Conservation (phyloP, 2,329 filamentous ascomycete species). For the Paecilomyces formosus region DNA sequence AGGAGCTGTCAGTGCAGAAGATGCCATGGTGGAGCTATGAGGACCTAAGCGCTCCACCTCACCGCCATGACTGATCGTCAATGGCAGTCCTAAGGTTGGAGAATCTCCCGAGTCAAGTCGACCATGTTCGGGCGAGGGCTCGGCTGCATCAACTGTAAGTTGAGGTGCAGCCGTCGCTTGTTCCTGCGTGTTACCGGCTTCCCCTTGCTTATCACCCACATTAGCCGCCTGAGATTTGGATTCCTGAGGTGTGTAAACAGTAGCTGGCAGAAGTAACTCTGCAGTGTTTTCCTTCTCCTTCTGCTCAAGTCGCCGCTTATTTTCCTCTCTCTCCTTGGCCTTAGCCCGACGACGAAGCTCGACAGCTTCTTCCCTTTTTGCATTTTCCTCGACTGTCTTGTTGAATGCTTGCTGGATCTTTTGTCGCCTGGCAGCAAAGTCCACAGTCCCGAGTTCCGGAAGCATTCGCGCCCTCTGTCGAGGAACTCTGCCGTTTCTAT, state of each 20-base stretch:
- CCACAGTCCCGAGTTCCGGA: constrained; percentile 65
- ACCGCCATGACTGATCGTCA: constrained; percentile 1
- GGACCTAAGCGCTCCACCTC: background rate
- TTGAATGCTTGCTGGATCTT: constrained; percentile 80
- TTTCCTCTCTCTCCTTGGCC: constrained; percentile 43
- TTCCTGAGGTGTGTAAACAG: background rate
- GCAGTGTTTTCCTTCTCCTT: constrained; percentile 11
- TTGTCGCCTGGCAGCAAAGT: constrained; percentile 75
- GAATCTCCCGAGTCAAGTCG: constrained; percentile 22
- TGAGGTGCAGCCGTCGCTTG: background rate
- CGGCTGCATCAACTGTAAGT: constrained; percentile 3
- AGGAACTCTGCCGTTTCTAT: constrained; percentile 22
- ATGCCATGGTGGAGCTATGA: constrained; percentile 40
- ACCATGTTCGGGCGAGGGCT: background rate
- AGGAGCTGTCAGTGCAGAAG: constrained; percentile 53
- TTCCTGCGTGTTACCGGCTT: background rate
- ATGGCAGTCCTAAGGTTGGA: constrained; percentile 33
- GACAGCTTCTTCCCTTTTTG: constrained; percentile 50
- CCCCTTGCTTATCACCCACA: background rate
- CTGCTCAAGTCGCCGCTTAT: constrained; percentile 25
- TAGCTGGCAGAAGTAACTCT: constrained; percentile 1
- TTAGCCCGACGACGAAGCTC: constrained; percentile 38
- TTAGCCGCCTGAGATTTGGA: background rate
- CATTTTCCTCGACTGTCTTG: constrained; percentile 67
- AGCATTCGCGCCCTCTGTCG: constrained; percentile 37